A percentile compares a stretch with the other conserved stretches of the same genome.
phyloP scores from a whole-genome alignment of 1,139 yeast genomes.

The Blastobotrys petasosporus region DNA sequence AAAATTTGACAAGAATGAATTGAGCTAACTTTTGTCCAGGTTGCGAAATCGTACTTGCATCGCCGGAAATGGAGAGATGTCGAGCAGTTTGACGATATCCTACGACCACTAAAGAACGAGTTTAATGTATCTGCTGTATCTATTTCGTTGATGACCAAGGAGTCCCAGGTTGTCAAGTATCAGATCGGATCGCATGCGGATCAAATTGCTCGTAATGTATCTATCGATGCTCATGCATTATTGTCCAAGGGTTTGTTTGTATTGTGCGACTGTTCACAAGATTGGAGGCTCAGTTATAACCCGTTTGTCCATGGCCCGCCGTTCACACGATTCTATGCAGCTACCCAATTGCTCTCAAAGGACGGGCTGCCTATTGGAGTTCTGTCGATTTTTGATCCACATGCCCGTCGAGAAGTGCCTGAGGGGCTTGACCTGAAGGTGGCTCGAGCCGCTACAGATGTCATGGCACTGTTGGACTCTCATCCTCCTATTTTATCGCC shows the following conservation, averaged over 20 bases:
- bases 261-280: constrained; percentile 52
- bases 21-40: constrained; percentile 11
- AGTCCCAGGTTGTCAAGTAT: constrained; percentile 45
- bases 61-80: constrained; percentile 49
- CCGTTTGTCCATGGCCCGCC: constrained; percentile 63
- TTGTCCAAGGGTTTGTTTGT: constrained; percentile 51
- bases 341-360: constrained; percentile 48
- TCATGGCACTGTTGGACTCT: constrained; percentile 41
- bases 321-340: constrained; percentile 53
- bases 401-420: constrained; percentile 38
- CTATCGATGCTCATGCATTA: constrained; percentile 63
- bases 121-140: constrained; percentile 47
- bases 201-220: constrained; percentile 42
- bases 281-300: constrained; percentile 59
- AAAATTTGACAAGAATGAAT: neutral
- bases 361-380: constrained; percentile 48
- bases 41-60: constrained; percentile 40
- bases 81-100: constrained; percentile 38
- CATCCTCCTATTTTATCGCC: constrained; percentile 17
- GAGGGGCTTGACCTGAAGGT: constrained; percentile 37
- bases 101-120: constrained; percentile 31
- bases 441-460: constrained; percentile 38
- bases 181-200: constrained; percentile 41
- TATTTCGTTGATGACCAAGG: constrained; percentile 50
- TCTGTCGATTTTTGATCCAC: constrained; percentile 54